These are phyloP conservation scores for Ascodesmis nigricans DNA, from an alignment of 495 filamentous ascomycete species.

Conservation along the genomic window DNA sequence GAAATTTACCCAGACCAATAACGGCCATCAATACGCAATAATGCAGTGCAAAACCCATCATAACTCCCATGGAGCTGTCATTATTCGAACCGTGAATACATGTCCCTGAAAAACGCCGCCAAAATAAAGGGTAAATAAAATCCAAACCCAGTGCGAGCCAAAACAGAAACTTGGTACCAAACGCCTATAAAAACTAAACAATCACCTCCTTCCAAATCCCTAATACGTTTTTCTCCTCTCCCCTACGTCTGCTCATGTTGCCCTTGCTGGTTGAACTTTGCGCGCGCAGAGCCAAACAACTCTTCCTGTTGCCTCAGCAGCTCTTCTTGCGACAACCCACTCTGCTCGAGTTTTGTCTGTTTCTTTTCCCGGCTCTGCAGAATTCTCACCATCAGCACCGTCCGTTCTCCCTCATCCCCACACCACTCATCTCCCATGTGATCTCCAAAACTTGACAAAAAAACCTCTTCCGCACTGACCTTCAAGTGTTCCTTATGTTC, in stretches of 20 bases:
- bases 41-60: too few relatives aligned
- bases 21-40: too few relatives aligned
- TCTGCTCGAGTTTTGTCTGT: slow-evolving; percentile 85
- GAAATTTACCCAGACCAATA: too few relatives aligned
- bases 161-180: too few relatives aligned
- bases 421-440: neutral
- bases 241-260: slow-evolving; percentile 7
- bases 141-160: too few relatives aligned
- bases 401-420: slow-evolving; percentile 1
- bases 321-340: slow-evolving; percentile 73
- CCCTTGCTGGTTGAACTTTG: slow-evolving; percentile 38
- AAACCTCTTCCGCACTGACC: slow-evolving; percentile 31
- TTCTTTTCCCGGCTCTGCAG: slow-evolving; percentile 80
- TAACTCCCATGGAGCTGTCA: too few relatives aligned
- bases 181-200: too few relatives aligned
- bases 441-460: neutral
- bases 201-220: neutral
- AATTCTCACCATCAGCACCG: slow-evolving; percentile 11
- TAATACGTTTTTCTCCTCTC: slow-evolving; percentile 5
- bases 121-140: too few relatives aligned
- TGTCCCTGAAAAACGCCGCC: too few relatives aligned
- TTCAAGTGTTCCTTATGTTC: slow-evolving; percentile 85
- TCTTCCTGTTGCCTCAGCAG: slow-evolving; percentile 73
- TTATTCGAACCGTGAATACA: too few relatives aligned
- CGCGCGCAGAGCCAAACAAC: slow-evolving; percentile 63